These are phyloP conservation scores for Aspergillus japonicus DNA, from an alignment of 2,329 filamentous ascomycete genomes.

Conservation along the genomic window DNA sequence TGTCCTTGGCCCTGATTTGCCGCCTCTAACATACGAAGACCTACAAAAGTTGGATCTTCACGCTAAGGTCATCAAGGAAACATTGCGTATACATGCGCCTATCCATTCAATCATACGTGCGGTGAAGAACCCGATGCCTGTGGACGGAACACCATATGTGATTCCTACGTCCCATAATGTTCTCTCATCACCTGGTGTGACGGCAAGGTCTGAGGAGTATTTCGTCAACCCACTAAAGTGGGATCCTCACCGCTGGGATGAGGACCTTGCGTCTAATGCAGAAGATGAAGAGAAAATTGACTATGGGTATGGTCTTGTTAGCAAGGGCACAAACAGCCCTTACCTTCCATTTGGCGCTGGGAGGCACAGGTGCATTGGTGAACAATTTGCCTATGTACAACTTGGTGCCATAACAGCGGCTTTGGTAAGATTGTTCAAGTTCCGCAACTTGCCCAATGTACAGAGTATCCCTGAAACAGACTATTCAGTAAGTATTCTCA, in stretches of 20 bases:
- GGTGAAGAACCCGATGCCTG: constrained; percentile 81
- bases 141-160: constrained; percentile 78
- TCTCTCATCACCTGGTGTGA: constrained; percentile 81
- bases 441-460: constrained; percentile 56
- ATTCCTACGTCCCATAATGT: constrained; percentile 79
- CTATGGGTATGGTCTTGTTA: constrained; percentile 90
- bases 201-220: constrained; percentile 66
- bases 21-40: constrained; percentile 72
- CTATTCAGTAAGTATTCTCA: constrained; percentile 49
- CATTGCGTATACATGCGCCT: constrained; percentile 82
- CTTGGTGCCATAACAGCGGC: constrained; percentile 79
- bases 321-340: constrained; percentile 83
- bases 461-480: constrained; percentile 50
- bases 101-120: constrained; percentile 95
- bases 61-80: constrained; percentile 84
- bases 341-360: constrained; percentile 95
- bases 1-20: constrained; percentile 71
- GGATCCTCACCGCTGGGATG: constrained; percentile 90
- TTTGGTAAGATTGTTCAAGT: constrained; percentile 75
- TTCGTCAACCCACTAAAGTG: constrained; percentile 81
- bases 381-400: constrained; percentile 94
- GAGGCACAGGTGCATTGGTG: constrained; percentile 89
- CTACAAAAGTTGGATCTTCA: constrained; percentile 78
- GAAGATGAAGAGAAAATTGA: constrained; percentile 74
- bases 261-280: constrained; percentile 49